These are phyloP conservation scores for Boletus rubroflammeus DNA, from an alignment of 768 basidiomycete species.

Conservation along the genomic window DNA sequence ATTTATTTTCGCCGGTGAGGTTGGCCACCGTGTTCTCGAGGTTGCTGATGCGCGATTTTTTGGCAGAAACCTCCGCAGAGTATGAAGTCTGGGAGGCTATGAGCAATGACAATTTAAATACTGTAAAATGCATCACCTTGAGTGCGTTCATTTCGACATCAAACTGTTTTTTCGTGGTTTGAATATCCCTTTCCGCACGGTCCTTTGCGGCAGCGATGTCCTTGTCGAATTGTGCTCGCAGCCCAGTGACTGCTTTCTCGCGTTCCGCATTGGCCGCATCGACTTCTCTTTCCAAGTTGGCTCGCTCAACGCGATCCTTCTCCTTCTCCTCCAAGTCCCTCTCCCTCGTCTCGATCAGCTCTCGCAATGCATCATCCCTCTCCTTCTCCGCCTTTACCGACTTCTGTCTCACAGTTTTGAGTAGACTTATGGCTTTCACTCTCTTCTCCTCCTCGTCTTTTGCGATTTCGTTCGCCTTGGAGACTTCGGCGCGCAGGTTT, in stretches of 20 bases:
- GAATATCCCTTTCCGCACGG: constrained; percentile 70
- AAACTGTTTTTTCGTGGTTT: constrained; percentile 60
- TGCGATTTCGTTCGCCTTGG: constrained; percentile 53
- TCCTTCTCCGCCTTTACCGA: constrained; percentile 97
- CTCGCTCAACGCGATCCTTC: constrained; percentile 43
- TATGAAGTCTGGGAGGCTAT: constrained; percentile 52
- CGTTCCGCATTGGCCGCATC: constrained; percentile 58
- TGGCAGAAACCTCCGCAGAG: constrained; percentile 60
- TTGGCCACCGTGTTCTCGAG: constrained; percentile 71
- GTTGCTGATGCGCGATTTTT: constrained; percentile 57
- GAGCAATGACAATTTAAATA: constrained; percentile 7
- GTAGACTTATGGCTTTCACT: constrained; percentile 83
- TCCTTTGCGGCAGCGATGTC: constrained; percentile 61
- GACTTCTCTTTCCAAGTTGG: constrained; percentile 59
- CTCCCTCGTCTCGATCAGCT: constrained; percentile 48
- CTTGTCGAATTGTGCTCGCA: constrained; percentile 69
- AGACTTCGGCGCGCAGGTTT: constrained; percentile 59
- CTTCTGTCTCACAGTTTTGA: constrained; percentile 96
- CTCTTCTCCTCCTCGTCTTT: constrained; percentile 99
- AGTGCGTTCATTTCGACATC: constrained; percentile 71
- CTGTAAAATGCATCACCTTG: constrained; percentile 48
- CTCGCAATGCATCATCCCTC: constrained; percentile 71
- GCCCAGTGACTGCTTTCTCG: constrained; percentile 54
- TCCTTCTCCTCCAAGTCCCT: constrained; percentile 49
- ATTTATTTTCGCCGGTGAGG: constrained; percentile 70